These are phyloP conservation scores for Mitragyna speciosa DNA, from an alignment of 257 asterid species.

Conservation along the genomic window DNA sequence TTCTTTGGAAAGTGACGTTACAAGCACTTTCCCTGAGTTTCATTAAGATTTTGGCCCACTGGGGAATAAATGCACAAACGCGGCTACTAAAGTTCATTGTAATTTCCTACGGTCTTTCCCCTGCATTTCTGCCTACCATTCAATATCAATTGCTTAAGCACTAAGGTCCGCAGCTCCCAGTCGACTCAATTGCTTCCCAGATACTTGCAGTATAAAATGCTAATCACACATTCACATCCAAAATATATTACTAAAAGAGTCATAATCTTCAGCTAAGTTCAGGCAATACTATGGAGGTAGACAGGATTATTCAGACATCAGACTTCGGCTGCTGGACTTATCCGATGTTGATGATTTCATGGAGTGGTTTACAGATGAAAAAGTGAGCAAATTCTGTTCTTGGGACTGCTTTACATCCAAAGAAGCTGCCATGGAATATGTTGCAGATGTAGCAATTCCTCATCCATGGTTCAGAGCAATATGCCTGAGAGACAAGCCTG, in stretches of 20 bases:
- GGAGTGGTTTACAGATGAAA: slow-evolving; percentile 58
- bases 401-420: slow-evolving; percentile 56
- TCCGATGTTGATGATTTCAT: slow-evolving; percentile 63
- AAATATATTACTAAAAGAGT: neutral
- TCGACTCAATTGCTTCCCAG: neutral
- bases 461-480: slow-evolving; percentile 68
- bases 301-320: slow-evolving; percentile 33
- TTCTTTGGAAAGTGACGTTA: no score
- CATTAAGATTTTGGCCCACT: neutral
- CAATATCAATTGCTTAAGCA: neutral
- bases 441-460: slow-evolving; percentile 21
- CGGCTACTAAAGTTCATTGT: neutral
- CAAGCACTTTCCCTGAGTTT: no score
- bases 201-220: neutral
- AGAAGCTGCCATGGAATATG: slow-evolving; percentile 44
- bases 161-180: neutral
- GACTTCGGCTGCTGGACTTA: slow-evolving; percentile 49
- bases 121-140: neutral
- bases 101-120: neutral
- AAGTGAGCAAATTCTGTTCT: slow-evolving; percentile 64
- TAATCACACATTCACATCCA: neutral
- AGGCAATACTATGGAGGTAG: neutral
- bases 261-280: neutral
- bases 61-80: neutral
- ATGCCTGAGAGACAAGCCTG: slow-evolving; percentile 49